Evolutionary conservation across 1,284 basidiomycete species (phyloP).

Genomic region (Phylloboletellus chloephorus): DNA sequence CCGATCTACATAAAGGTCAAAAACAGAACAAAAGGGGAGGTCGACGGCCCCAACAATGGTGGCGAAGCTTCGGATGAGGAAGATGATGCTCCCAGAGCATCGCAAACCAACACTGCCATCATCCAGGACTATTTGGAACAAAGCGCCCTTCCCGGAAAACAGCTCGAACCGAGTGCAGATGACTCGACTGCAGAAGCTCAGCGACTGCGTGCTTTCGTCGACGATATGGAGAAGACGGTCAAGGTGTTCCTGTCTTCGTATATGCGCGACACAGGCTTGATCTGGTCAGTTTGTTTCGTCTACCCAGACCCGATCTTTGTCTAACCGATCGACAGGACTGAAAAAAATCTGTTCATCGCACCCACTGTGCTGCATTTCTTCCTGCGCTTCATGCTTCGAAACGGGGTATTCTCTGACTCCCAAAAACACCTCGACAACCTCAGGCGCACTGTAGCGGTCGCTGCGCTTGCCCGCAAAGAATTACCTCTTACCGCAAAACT

Average conservation of each 20-base stretch:
- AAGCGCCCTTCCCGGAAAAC: constrained; percentile 28
- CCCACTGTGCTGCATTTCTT: constrained; percentile 47
- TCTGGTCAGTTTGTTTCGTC: constrained; percentile 34
- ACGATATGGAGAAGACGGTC: constrained; percentile 41
- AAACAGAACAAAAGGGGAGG: constrained; percentile 14
- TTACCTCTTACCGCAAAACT: constrained; percentile 42
- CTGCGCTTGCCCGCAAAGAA: constrained; percentile 37
- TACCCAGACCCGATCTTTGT: background rate
- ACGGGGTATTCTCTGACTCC: constrained; percentile 33
- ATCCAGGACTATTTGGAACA: constrained; percentile 33
- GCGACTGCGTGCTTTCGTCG: constrained; percentile 37
- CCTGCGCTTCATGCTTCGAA: constrained; percentile 43
- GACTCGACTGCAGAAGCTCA: constrained; percentile 12
- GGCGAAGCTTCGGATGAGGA: constrained; percentile 27
- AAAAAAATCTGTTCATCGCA: constrained; percentile 28
- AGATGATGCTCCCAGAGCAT: constrained; percentile 20
- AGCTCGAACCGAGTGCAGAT: constrained; percentile 22
- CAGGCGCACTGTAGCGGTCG: constrained; percentile 33
- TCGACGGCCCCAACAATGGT: constrained; percentile 20
- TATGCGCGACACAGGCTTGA: constrained; percentile 43
- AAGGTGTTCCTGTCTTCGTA: constrained; percentile 49
- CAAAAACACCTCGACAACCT: constrained; percentile 23
- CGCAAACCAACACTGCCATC: constrained; percentile 18
- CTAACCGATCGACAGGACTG: constrained; percentile 24
- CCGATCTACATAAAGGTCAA: constrained; percentile 25